Percentiles rank a stretch among this genome's conserved stretches.
Evolutionary conservation across 768 basidiomycete genomes (phyloP).

Genomic region (Russula griseocarnosa): DNA sequence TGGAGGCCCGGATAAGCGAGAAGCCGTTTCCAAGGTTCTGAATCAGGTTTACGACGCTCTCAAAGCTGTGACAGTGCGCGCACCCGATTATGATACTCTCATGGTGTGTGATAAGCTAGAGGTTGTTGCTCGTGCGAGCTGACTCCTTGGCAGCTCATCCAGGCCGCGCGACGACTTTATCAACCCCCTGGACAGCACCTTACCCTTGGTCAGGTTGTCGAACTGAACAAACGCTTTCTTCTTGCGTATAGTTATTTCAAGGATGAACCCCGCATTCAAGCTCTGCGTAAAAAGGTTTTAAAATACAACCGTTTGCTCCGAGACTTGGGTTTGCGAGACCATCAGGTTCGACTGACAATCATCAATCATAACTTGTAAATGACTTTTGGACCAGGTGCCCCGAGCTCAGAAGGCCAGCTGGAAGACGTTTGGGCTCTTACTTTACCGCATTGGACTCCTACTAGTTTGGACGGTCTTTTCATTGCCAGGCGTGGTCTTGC

Average conservation of each 20-base stretch:
- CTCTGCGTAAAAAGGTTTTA: slow-evolving; percentile 70
- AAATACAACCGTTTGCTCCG: slow-evolving; percentile 86
- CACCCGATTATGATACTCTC: slow-evolving; percentile 95
- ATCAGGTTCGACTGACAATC: slow-evolving; percentile 55
- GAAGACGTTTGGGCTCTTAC: slow-evolving; percentile 78
- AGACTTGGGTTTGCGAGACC: slow-evolving; percentile 88
- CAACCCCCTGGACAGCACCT: slow-evolving; percentile 91
- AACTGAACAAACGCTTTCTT: slow-evolving; percentile 86
- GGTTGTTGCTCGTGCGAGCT: neutral
- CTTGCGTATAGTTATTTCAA: slow-evolving; percentile 90
- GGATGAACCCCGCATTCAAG: slow-evolving; percentile 82
- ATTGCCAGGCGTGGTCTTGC: slow-evolving; percentile 84
- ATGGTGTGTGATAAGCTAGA: slow-evolving; percentile 58
- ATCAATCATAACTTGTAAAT: slow-evolving; percentile 10
- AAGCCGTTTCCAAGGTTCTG: slow-evolving; percentile 84
- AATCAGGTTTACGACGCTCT: slow-evolving; percentile 88
- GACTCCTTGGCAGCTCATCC: slow-evolving; percentile 62
- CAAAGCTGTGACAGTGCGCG: slow-evolving; percentile 92
- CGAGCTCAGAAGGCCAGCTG: slow-evolving; percentile 78
- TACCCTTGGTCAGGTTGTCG: slow-evolving; percentile 91
- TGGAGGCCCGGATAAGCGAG: slow-evolving; percentile 82
- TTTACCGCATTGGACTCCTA: slow-evolving; percentile 76
- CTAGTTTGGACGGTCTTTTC: slow-evolving; percentile 77
- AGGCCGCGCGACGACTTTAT: slow-evolving; percentile 90
- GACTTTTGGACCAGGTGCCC: slow-evolving; percentile 57